Evolutionary conservation across 2,329 filamentous ascomycete species (phyloP), one percentile per base, ranked within the genome.

Genomic region (Exophiala viscosa): DNA sequence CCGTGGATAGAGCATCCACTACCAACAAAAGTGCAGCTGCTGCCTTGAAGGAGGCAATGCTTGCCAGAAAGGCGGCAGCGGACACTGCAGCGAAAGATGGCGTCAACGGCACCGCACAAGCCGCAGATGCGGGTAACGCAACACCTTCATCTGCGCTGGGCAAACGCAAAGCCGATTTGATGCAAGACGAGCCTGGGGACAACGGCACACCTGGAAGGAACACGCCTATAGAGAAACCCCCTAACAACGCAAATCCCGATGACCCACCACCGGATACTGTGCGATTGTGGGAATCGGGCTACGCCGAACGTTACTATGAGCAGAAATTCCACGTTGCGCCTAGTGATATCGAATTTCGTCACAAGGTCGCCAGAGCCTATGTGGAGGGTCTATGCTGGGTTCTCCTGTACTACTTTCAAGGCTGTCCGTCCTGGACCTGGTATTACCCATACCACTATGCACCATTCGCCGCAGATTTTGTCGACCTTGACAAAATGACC

Each of bases 391-490:
- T 99, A 8, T 87, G 87, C 17, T 99, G 95, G 93, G 93, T 99
- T 35, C 76, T 99, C 45, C 78, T 91, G 33, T 99, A 99, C 72
- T 99, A 99, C 69, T 96, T 96, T 70, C 93, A 99, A 70, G 93
- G 93, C 20, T 99, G 93, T 64, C 90, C 93, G 17, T 96, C 90
- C 0, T 99, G 95, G 93, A 95, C 92, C 47, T 99, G 93, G 93
- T 99, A 93, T 69, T 99, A 96, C 66, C 93, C 93, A 0, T 95
- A 97, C 66, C 93, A 99, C 68, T 99, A 99, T 67, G 95, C 93
- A 1, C 93, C 95, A 3, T 99, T 99, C 67, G 93, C 93, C 2
- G 88, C 90, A 47, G 93, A 99, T 69, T 99, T 99, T 69, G 85
- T 87, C 53, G 85, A 91, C 50, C 78, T 99, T 41, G 82, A 79